These are phyloP conservation scores for Grosmannia clavigera DNA, from an alignment of 2,329 filamentous ascomycete genomes.

Conservation along the genomic window DNA sequence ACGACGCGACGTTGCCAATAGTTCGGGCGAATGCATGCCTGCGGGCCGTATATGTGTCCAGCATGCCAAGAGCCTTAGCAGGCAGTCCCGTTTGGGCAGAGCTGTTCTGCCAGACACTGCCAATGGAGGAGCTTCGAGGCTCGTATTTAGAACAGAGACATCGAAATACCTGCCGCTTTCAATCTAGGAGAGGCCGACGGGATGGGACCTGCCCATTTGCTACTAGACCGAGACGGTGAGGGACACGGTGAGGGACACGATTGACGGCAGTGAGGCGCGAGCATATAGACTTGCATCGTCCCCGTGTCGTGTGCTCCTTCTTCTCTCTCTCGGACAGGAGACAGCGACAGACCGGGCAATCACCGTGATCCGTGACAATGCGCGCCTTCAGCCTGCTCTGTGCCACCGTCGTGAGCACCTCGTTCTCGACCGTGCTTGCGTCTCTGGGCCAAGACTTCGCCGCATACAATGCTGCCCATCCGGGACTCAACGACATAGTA, in stretches of 20 bases:
- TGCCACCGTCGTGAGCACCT: not conserved
- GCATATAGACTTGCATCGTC: not conserved
- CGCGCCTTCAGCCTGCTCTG: not conserved
- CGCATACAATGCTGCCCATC: not conserved
- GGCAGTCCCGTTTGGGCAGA: not conserved
- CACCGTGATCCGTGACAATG: not conserved
- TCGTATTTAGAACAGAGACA: not conserved
- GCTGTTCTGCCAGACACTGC: not conserved
- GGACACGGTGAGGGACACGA: not conserved
- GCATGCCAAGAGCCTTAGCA: not conserved
- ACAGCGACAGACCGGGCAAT: not conserved
- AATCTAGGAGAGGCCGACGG: not conserved
- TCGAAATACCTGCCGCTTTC: not conserved
- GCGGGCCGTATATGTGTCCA: not conserved
- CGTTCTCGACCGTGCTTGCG: not conserved
- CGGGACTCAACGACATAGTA: not conserved
- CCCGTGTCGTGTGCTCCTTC: not conserved
- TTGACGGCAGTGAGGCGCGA: not conserved
- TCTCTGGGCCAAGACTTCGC: not conserved
- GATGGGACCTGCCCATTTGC: not conserved
- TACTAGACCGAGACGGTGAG: not conserved
- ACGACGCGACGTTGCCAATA: not conserved
- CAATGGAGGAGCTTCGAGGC: not conserved
- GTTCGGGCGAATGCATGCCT: not conserved
- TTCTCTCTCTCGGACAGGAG: not conserved